phyloP scores from a whole-genome alignment of 768 basidiomycete genomes.

The Auricularia cornea region DNA sequence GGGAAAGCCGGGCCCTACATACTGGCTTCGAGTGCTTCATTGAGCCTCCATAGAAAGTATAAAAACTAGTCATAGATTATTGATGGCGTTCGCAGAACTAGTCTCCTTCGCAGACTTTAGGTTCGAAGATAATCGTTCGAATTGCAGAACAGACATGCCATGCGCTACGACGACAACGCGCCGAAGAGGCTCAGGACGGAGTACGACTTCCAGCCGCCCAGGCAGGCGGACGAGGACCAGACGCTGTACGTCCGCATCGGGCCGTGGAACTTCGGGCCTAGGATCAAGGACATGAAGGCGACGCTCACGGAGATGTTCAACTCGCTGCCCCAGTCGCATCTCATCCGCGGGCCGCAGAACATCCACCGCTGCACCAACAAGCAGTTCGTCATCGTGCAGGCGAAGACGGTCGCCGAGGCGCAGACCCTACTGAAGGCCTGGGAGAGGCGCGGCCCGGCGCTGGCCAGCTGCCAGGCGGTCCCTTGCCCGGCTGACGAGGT shows the following conservation, averaged over 20 bases:
- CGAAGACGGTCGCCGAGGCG: neutral
- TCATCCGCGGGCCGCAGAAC: neutral
- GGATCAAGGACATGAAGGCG: neutral
- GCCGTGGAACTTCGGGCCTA: neutral
- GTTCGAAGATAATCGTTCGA: too few species aligned
- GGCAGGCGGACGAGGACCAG: too few species aligned
- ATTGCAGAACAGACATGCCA: too few species aligned
- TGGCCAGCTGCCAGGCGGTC: neutral
- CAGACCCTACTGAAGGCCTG: neutral
- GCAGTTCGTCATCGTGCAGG: neutral
- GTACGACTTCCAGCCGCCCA: too few species aligned
- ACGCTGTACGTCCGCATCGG: neutral
- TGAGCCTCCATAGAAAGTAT: too few species aligned
- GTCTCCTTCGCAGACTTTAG: too few species aligned
- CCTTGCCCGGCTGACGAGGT: neutral
- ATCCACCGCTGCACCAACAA: neutral
- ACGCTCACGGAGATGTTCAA: neutral
- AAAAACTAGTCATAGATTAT: too few species aligned
- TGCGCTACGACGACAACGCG: too few species aligned
- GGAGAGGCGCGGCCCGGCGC: neutral
- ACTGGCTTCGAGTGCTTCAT: too few species aligned
- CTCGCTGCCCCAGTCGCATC: neutral
- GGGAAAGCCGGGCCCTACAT: too few species aligned
- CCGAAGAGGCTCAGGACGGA: too few species aligned
- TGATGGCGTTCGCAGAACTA: too few species aligned